Conservation (phyloP, 2,329 filamentous ascomycete species). For the Microdochium paspali region DNA sequence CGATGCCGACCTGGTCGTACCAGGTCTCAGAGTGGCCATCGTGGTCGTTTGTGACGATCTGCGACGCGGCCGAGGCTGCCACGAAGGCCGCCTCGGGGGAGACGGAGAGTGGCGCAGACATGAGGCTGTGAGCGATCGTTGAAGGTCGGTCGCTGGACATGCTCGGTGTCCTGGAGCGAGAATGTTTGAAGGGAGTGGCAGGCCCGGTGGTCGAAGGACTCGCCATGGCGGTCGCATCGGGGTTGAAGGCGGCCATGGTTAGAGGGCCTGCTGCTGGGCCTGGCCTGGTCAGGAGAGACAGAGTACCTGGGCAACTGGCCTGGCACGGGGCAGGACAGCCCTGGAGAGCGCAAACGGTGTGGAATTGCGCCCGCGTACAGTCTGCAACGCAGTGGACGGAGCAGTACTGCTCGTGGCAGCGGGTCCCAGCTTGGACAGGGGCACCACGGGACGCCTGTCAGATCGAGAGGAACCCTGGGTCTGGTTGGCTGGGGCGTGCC, state of each 20-base stretch:
- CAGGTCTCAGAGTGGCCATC: constrained; percentile 63
- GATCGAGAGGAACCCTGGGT: neutral
- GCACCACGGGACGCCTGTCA: neutral
- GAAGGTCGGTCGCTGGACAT: constrained; percentile 65
- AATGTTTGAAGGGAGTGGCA: constrained; percentile 5
- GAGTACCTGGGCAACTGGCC: neutral
- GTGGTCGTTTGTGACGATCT: constrained; percentile 84
- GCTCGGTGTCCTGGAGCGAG: constrained; percentile 46
- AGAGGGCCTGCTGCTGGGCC: neutral
- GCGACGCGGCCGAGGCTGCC: constrained; percentile 75
- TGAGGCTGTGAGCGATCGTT: constrained; percentile 44
- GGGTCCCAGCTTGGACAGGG: neutral
- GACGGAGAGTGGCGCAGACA: constrained; percentile 58
- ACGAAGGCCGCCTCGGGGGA: constrained; percentile 81
- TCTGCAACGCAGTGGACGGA: neutral
- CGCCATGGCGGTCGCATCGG: neutral
- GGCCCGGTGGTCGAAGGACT: constrained; percentile 1
- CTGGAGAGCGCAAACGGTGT: neutral
- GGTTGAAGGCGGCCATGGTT: neutral
- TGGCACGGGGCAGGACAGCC: neutral
- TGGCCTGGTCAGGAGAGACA: no score
- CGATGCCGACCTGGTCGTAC: constrained; percentile 59
- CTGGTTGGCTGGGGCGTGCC: neutral
- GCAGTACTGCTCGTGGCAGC: neutral
- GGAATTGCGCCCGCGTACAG: neutral